Base-by-base conservation (phyloP, 352 stramenopile genomes). In the Globisporangium orthogonon region DNA sequence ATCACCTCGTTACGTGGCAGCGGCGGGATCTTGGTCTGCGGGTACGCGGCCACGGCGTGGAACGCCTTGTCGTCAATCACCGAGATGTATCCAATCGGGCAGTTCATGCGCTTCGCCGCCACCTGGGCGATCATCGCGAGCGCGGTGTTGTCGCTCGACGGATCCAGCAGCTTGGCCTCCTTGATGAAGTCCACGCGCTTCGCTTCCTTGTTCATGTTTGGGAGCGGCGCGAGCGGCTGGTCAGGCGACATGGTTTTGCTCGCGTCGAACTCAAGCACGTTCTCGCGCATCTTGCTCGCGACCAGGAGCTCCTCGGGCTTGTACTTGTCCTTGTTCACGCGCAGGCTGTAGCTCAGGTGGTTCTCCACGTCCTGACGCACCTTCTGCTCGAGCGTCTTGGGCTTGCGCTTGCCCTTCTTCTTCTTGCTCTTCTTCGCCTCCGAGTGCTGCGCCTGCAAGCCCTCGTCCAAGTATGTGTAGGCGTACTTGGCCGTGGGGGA, bases 71-170 rank as follows among this genome's bases (percentile, higher is more conserved):
- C 63, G 51, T 85, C 75, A 1, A 89, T 56, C 46, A 86, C 71
- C 17, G 76, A 84, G 13, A 89, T 70, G 39, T 83, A 83, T 18
- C 78, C 78, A 31, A 86, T 76, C 7, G 75, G 70, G 52, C 78
- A 86, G 29, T 67, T 69, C 23, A 89, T 62, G 30, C 69, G 68
- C 50, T 79, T 61, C 23, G 78, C 76, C 11, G 76, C 76, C 41
- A 86, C 65, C 50, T 86, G 66, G 0, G 72, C 76, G 28, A 88
- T 67, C 60, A 88, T 49, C 18, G 86, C 70, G 7, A 88, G 55
- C 18, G 76, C 76, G 5, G 65, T 59, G 17, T 58, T 67, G 59
- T 89, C 78, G 59, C 80, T 85, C 23, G 69, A 56, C 7, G 49
- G 23, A 7, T 58, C 48, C 47, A 86, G 62, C 40, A 81, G 72